A percentile compares a stretch with the other conserved stretches of the same genome.
These are phyloP conservation scores for Ganoderma sinense DNA, from an alignment of 1,284 basidiomycete species.

Conservation along the genomic window DNA sequence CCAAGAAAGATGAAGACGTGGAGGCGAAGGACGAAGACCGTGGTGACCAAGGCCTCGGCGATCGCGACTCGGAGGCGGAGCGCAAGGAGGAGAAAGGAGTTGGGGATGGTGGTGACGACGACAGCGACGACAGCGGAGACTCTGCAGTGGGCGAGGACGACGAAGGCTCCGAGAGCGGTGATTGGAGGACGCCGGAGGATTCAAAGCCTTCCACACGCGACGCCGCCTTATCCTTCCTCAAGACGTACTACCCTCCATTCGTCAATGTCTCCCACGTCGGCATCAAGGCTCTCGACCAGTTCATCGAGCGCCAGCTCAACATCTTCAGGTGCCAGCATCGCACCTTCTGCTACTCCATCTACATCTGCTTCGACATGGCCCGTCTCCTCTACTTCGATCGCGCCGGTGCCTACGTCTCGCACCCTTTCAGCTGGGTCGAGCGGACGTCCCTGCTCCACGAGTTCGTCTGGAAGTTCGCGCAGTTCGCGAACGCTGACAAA, in stretches of 20 bases:
- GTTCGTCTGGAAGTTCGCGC: constrained; percentile 24
- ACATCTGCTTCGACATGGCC: constrained; percentile 3
- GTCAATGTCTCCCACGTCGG: background rate
- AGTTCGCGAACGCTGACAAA: constrained; percentile 1
- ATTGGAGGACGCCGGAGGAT: background rate
- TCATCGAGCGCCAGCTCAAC: constrained; percentile 1
- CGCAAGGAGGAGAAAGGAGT: too few relatives aligned
- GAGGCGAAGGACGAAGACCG: background rate
- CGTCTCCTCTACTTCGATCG: constrained; percentile 22
- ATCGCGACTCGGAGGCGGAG: too few relatives aligned
- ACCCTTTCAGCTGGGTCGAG: constrained; percentile 16
- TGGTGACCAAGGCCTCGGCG: background rate
- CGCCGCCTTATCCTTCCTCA: too few relatives aligned
- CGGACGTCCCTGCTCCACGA: constrained; percentile 5
- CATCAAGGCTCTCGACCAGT: background rate
- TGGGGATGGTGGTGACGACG: background rate
- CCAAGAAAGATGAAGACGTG: background rate
- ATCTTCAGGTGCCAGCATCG: constrained; percentile 13
- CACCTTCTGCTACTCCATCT: constrained; percentile 4
- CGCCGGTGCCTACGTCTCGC: constrained; percentile 13
- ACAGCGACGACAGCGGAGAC: background rate
- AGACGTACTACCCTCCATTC: background rate
- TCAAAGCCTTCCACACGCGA: background rate
- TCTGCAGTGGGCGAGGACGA: background rate
- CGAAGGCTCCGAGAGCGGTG: background rate